These are phyloP conservation scores for Colletotrichum filicis DNA, from an alignment of 2,329 filamentous ascomycete genomes.

Conservation along the genomic window DNA sequence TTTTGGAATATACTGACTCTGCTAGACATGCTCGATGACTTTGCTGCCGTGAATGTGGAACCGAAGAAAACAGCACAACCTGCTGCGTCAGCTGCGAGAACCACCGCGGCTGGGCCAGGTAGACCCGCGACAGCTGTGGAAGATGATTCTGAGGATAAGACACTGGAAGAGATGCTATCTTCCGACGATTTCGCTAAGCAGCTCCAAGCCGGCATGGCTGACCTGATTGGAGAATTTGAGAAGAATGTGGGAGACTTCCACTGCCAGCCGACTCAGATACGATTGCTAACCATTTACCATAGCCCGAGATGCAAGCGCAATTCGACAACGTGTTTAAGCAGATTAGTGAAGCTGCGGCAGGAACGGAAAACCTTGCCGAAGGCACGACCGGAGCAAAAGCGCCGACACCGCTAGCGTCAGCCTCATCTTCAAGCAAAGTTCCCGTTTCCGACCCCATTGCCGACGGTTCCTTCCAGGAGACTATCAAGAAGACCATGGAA, in stretches of 20 bases:
- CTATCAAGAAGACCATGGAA: slow-evolving; percentile 93
- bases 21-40: slow-evolving; percentile 91
- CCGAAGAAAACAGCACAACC: slow-evolving; percentile 49
- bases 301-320: slow-evolving; percentile 80
- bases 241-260: slow-evolving; percentile 41
- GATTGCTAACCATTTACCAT: slow-evolving; percentile 1
- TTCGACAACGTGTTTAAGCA: slow-evolving; percentile 84
- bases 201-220: slow-evolving; percentile 90
- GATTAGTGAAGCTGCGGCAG: slow-evolving; percentile 64
- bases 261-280: background rate
- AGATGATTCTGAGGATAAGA: slow-evolving; percentile 39
- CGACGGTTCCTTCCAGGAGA: slow-evolving; percentile 87
- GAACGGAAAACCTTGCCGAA: slow-evolving; percentile 31
- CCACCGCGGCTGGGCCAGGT: slow-evolving; percentile 37
- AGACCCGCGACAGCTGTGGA: slow-evolving; percentile 38
- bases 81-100: background rate
- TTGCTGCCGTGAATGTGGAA: slow-evolving; percentile 73
- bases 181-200: slow-evolving; percentile 86
- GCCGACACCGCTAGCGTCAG: slow-evolving; percentile 40
- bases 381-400: slow-evolving; percentile 38
- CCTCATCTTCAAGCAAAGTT: slow-evolving; percentile 36
- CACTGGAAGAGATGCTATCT: slow-evolving; percentile 58
- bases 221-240: slow-evolving; percentile 79
- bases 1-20: background rate
- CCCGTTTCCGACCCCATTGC: slow-evolving; percentile 48